Conservation (phyloP, 2,329 filamentous ascomycete species). For the Gnomoniopsis smithogilvyi region DNA sequence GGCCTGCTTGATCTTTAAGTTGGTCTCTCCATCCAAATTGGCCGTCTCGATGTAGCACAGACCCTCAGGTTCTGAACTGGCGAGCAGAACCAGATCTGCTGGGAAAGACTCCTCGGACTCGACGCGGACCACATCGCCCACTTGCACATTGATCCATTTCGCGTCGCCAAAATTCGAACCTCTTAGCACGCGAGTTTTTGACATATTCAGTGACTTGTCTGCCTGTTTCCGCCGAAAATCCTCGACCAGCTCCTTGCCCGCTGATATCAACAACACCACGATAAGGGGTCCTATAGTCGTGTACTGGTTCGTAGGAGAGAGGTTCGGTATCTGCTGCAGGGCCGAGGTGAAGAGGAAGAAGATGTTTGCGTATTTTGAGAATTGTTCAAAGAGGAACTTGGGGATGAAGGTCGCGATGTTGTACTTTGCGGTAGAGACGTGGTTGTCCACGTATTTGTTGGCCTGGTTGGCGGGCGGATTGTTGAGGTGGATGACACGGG, state of each 20-base stretch:
- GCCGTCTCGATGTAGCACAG: constrained; percentile 98
- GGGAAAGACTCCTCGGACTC: constrained; percentile 95
- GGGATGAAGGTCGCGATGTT: constrained; percentile 89
- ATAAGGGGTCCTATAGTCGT: constrained; percentile 94
- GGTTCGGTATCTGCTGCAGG: constrained; percentile 89
- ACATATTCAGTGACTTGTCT: constrained; percentile 83
- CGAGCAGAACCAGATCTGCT: constrained; percentile 85
- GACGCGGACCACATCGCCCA: constrained; percentile 90
- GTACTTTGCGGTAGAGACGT: constrained; percentile 97
- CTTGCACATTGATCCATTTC: constrained; percentile 89
- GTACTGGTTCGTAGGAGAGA: constrained; percentile 92
- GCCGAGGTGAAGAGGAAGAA: constrained; percentile 98
- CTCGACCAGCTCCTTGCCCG: constrained; percentile 89
- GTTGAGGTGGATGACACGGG: constrained; percentile 91
- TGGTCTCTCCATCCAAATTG: constrained; percentile 96
- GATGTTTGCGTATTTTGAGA: constrained; percentile 97
- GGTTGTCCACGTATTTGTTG: constrained; percentile 93
- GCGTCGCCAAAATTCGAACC: constrained; percentile 82
- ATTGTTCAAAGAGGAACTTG: constrained; percentile 97
- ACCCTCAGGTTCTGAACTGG: constrained; percentile 94
- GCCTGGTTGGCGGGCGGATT: constrained; percentile 87
- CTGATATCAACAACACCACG: constrained; percentile 90
- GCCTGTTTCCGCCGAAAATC: constrained; percentile 87
- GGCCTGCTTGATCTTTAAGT: constrained; percentile 97
- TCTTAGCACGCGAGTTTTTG: constrained; percentile 76